These are phyloP conservation scores for Kodamaea kaohsiungensis DNA, from an alignment of 805 yeast species.

Conservation along the genomic window DNA sequence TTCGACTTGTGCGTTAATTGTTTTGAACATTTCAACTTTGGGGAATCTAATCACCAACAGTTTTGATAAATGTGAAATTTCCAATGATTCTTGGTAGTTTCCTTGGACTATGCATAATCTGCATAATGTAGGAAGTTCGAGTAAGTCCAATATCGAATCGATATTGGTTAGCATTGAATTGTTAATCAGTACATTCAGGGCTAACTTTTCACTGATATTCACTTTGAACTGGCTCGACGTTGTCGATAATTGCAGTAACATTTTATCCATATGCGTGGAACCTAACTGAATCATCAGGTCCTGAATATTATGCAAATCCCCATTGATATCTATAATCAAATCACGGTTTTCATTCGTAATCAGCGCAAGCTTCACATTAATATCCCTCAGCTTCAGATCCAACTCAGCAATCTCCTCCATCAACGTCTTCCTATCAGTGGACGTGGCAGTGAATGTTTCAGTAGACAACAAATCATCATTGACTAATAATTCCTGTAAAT, in stretches of 20 bases:
- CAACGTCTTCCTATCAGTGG: conserved; percentile 33
- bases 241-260: conserved; percentile 9
- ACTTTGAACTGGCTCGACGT: conserved; percentile 16
- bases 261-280: conserved; percentile 5
- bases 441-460: conserved; percentile 40
- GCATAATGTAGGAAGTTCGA: conserved; percentile 82
- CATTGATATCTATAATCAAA: conserved; percentile 42
- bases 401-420: conserved; percentile 76
- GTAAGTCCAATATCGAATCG: conserved; percentile 70
- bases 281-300: conserved; percentile 13
- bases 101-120: conserved; percentile 84
- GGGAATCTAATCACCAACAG: conserved; percentile 73
- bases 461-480: conserved; percentile 50
- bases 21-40: conserved; percentile 50
- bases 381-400: conserved; percentile 52
- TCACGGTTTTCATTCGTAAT: conserved; percentile 44
- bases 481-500: conserved; percentile 44
- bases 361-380: conserved; percentile 48
- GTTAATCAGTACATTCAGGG: conserved; percentile 21
- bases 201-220: conserved; percentile 23
- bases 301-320: conserved; percentile 34
- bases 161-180: conserved; percentile 55
- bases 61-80: conserved; percentile 72
- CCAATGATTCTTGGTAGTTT: conserved; percentile 86
- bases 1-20: conserved; percentile 53